Base-by-base conservation (phyloP, 2,329 filamentous ascomycete species). In the Zymoseptoria pseudotritici region DNA sequence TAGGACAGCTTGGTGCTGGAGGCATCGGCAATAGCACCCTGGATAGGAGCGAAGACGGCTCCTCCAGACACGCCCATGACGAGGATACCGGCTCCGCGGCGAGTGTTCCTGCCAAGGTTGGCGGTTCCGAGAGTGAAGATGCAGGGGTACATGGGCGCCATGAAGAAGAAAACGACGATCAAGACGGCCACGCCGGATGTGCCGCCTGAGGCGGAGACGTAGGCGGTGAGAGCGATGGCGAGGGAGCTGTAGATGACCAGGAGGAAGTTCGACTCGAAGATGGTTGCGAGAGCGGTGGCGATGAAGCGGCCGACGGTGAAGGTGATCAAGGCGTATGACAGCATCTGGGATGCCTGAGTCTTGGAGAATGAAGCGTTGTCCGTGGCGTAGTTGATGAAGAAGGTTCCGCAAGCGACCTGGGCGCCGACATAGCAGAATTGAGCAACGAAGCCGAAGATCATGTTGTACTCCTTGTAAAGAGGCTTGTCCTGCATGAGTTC, bases 1-100 rank as follows among this genome's bases (percentile, higher is more conserved):
- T 78, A 79, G 13, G 75, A 77, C 67, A 77, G 76, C 4, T 75
- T 66, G 24, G 75, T 78, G 57, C 65, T 69, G 51, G 67, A 73
- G 5, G 72, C 65, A 61, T 77, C 75, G 50, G 75, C 76, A 52
- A 78, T 70, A 56, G 72, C 73, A 58, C 71, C 72, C 61, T 72
- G 71, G 56, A 74, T 73, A 4, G 72, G 72, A n/a, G 71, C 69
- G 64, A 74, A 74, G 53, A 73, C 71, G 42, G 58, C 63, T 52
- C 64, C 69, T 26, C 72, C 72, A 17, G 68, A 70, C 10, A 75
- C 73, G 53, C 72, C 72, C 73, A 74, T 74, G 58, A 75, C 73
- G 49, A 77, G 67, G 64, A 77, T 75, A 64, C 75, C 74, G 21
- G 75, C 74, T 58, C 72, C 73, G 59, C 73, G 70, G 13, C 72